Base-by-base conservation (phyloP, 176 grass and related monocot species). In the Oryza rufipogon region DNA sequence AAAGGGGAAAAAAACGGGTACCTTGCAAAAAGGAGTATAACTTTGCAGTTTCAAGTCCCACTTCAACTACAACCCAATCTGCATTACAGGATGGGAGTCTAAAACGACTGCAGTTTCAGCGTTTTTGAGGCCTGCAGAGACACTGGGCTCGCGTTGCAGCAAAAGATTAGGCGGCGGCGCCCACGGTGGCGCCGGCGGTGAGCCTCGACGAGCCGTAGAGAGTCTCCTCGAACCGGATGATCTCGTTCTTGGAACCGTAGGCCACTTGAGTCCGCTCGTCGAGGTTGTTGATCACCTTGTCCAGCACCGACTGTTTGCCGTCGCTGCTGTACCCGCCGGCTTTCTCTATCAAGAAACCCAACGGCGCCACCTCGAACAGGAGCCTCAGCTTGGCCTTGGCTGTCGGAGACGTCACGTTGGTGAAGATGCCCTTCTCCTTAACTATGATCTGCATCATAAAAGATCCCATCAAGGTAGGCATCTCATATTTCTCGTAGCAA, bases 341-440 rank as follows among this genome's bases (percentile, higher is more conserved):
- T 69, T 94, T 96, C 91, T 99, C 97, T 0, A 99, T 66, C 83
- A 99, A 47, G 9, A 99, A 77, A 5, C 97, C 93, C 64, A 99
- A 81, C 11, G 97, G 97, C 36, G 97, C 93, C 79, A 96, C 93
- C 82, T 99, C 97, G 75, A 99, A 99, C 47, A 99, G 84, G 3
- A 99, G 91, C 83, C 97, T 90, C 86, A 99, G 80, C 90, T 99
- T 99, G 2, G 93, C 97, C 84, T 99, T 99, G 0, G 97, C 70
- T 16, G 87, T 77, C 0, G 93, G 88, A 1, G 97, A 99, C 26
- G 81, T 92, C 86, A 99, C 97, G 25, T 99, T 96, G 44, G 97
- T 99, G 93, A 99, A 99, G 79, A 99, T 96, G 72, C 97, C 97
- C 41, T 94, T 99, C 90, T 96, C 97, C 75, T 99, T 99, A 16